Base-by-base conservation (phyloP, 2,329 filamentous ascomycete species). In the Fusarium sp. region DNA sequence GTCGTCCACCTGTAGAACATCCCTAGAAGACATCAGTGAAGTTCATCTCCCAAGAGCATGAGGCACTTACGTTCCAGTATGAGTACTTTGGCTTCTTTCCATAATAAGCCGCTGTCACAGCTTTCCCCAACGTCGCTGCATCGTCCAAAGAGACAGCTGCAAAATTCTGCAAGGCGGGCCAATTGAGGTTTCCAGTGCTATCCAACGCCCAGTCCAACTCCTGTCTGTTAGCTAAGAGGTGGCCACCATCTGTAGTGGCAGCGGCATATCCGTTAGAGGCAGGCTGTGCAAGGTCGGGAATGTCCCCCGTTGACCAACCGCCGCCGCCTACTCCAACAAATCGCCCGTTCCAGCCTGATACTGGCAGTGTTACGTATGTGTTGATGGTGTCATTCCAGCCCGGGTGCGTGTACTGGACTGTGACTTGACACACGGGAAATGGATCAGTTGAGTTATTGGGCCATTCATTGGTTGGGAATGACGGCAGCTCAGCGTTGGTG, bases 1-100 rank as follows among this genome's bases (percentile, higher is more conserved):
- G 88, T 3, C 89, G 82, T 5, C 89, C 89, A 18, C 89, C 88
- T 0, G 86, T 88, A 3, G 86, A 88, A 73, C 88, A 89, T 20
- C 88, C 69, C 68, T 70, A 3, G 0, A 1, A 9, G 14, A 1
- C 2, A 12, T 70, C 18, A 70, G 42, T 7, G 18, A 28, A 3
- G 17, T 1, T 10, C 31, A 36, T 22, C 7, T 38, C 7, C 3
- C 7, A 10, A 8, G 3, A 2, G 2, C 11, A 8, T 22, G 9
- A 11, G 4, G 6, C 5, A 54, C 69, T 6, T 36, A 38, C 88
- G 14, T 82, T 80, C 75, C 84, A 89, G 77, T 89, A 89, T 1
- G 83, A 85, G 65, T 84, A 86, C 2, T 81, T 78, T 2, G 82
- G 80, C 3, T 36, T 14, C 22, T 51, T 36, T 0, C 79, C 76